Base-by-base conservation (phyloP, 495 filamentous ascomycete genomes). In the Pyrenopolyporus hunteri region DNA sequence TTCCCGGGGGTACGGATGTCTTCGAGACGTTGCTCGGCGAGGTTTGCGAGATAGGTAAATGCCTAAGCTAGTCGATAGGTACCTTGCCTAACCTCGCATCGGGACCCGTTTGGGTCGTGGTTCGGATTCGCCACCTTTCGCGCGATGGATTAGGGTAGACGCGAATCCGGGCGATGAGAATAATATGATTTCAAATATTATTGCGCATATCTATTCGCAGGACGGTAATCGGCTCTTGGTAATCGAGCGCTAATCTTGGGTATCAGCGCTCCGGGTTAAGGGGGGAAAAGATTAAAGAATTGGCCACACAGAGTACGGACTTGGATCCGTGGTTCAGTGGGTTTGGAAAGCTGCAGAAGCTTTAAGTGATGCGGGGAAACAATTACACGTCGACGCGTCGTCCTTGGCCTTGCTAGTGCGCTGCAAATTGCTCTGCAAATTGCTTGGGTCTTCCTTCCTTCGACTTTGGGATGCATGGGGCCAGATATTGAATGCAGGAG, bases 311-410 rank as follows among this genome's bases (percentile, higher is more conserved):
- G 10, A 13, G 13, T 29, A 14, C 3, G 16, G 35, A 23, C 11
- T 17, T 32, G 16, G 14, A 33, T 32, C 17, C 5, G 33, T 31
- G 45, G 46, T 44, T 45, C 23, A 37, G 31, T n/a, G 31, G 42
- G 40, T 40, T 52, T 46, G 20, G 36, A 26, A 31, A 37, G 40
- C 52, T 55, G 50, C 50, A 32, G 58, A 29, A 39, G 20, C 50
- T 35, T 33, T 28, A 45, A 44, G 26, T n/a, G 43, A 62, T 62
- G 59, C 52, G 52, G 59, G 59, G 51, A 62, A 63, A 32, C 37
- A 52, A 31, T 51, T 16, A 46, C 28, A 29, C 10, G 37, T 22
- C 45, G 52, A 57, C 52, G 51, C 37, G 44, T 63, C n/a, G 51
- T 37, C 23, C 22, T 56, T 56, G 37, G 36, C 45, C 16, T 56